A percentile compares a stretch with the other conserved stretches of the same genome.
Conservation (phyloP, 192 early-diverging fungal genomes). For the Backusella tarrabulga region DNA sequence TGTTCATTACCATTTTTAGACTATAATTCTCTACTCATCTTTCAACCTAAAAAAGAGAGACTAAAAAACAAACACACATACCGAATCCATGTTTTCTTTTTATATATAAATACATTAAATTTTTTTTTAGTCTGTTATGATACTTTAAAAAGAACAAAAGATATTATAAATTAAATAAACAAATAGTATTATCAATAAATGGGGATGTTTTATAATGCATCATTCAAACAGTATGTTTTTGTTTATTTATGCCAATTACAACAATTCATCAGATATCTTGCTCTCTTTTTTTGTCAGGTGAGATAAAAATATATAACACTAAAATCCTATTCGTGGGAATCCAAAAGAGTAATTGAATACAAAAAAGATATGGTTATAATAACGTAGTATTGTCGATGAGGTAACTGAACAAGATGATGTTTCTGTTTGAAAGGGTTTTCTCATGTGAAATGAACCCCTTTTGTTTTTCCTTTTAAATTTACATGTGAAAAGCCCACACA, state of each 20-base stretch:
- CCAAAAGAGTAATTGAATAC: background rate
- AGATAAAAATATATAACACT: background rate
- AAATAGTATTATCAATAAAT: background rate
- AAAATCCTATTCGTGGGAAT: background rate
- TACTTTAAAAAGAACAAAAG: conserved; percentile 1
- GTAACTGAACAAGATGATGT: background rate
- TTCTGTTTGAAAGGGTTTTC: background rate
- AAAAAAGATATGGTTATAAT: background rate
- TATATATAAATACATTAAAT: background rate
- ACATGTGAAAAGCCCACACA: conserved; percentile 1
- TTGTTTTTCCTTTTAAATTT: background rate
- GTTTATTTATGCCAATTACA: background rate
- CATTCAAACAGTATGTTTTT: background rate
- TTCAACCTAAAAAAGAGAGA: background rate
- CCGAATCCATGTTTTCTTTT: background rate
- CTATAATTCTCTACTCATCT: conserved; percentile 1
- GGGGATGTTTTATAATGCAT: background rate
- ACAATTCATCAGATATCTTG: background rate
- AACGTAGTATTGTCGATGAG: background rate
- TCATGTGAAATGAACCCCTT: background rate
- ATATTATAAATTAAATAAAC: background rate
- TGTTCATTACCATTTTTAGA: background rate
- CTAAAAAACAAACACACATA: conserved; percentile 4
- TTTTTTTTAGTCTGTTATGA: background rate
- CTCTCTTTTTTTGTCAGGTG: background rate